These are phyloP conservation scores for Leccinum truebloodii DNA, from an alignment of 768 basidiomycete species.

Conservation along the genomic window DNA sequence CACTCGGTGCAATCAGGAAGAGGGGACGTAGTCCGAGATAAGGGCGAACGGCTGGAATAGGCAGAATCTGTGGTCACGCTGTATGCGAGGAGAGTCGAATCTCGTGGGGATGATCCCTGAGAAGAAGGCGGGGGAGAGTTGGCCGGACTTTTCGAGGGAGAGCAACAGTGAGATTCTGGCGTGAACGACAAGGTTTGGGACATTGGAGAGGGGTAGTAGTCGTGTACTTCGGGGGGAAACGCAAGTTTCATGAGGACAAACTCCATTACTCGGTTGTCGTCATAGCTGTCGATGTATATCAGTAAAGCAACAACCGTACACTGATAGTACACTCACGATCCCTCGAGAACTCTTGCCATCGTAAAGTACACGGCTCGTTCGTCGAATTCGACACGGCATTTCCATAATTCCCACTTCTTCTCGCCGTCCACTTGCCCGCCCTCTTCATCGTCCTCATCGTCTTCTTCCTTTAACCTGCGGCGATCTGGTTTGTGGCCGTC, in stretches of 20 bases:
- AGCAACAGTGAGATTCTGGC: too few species aligned
- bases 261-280: conserved; percentile 68
- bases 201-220: conserved; percentile 30
- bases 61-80: conserved; percentile 8
- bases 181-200: too few species aligned
- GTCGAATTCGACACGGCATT: conserved; percentile 76
- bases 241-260: conserved; percentile 70
- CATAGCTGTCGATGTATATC: conserved; percentile 39
- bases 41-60: conserved; percentile 20
- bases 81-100: conserved; percentile 20
- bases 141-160: conserved; percentile 29
- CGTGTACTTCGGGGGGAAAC: conserved; percentile 53
- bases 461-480: conserved; percentile 11
- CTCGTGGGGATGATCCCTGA: conserved; percentile 28
- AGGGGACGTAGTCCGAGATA: conserved; percentile 25
- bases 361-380: conserved; percentile 71
- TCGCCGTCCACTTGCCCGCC: conserved; percentile 21
- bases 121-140: conserved; percentile 31
- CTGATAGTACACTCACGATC: conserved; percentile 41
- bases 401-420: conserved; percentile 70
- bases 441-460: conserved; percentile 16
- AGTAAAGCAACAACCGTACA: not conserved
- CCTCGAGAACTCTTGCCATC: conserved; percentile 64
- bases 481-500: conserved; percentile 10
- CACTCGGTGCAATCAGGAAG: conserved; percentile 19